phyloP scores from a whole-genome alignment of 805 yeast genomes.

The Kodamaea sagamina region DNA sequence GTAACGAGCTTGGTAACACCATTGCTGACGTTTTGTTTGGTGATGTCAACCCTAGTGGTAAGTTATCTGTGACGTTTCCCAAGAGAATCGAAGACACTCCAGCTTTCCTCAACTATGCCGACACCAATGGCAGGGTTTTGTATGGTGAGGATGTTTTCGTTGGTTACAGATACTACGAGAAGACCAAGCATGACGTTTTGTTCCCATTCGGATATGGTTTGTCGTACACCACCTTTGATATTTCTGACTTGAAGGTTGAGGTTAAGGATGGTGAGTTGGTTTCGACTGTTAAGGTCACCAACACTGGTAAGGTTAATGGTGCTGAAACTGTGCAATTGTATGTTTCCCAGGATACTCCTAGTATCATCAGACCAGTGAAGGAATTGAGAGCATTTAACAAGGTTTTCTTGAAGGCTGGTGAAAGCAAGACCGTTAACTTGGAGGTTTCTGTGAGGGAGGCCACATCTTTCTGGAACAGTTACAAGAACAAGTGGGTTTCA shows the following conservation, averaged over 20 bases:
- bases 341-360: conserved; percentile 39
- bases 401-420: conserved; percentile 48
- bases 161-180: conserved; percentile 64
- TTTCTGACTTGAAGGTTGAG: conserved; percentile 37
- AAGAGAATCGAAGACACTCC: conserved; percentile 55
- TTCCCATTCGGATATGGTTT: conserved; percentile 67
- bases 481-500: conserved; percentile 50
- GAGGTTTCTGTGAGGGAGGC: conserved; percentile 48
- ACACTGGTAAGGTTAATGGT: conserved; percentile 52
- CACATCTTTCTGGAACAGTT: conserved; percentile 55
- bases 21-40: conserved; percentile 63
- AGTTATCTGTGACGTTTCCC: conserved; percentile 59
- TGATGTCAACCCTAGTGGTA: conserved; percentile 62
- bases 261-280: conserved; percentile 26
- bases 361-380: conserved; percentile 53
- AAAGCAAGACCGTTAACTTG: conserved; percentile 37
- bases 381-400: conserved; percentile 63
- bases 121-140: conserved; percentile 53
- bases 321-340: conserved; percentile 60
- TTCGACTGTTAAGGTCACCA: conserved; percentile 44
- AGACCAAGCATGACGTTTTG: conserved; percentile 45
- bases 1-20: conserved; percentile 59
- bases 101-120: conserved; percentile 51
- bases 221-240: conserved; percentile 55
- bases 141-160: conserved; percentile 70